Percentiles rank a stretch among this genome's conserved stretches.
Conservation (phyloP, 176 grass and related monocot species). For the Saccharum officinarum region DNA sequence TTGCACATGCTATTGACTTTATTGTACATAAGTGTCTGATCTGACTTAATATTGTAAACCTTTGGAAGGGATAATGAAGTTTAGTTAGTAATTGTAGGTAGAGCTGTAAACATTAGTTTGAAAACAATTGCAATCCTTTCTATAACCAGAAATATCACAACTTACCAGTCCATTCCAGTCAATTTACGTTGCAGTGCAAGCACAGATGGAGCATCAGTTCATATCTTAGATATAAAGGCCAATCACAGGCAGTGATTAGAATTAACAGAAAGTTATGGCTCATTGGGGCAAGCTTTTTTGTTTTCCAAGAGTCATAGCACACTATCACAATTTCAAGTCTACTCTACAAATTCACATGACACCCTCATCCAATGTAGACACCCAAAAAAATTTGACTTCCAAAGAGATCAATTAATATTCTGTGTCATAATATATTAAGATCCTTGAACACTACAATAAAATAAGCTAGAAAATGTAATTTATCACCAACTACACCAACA, state of each 20-base stretch:
- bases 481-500: conserved; percentile 1
- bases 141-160: conserved; percentile 11
- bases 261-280: background rate
- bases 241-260: background rate
- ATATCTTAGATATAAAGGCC: conserved; percentile 5
- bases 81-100: background rate
- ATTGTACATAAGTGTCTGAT: conserved; percentile 13
- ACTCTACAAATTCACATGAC: background rate
- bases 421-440: background rate
- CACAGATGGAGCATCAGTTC: background rate
- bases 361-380: conserved; percentile 2
- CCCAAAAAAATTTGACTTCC: background rate
- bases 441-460: background rate
- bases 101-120: background rate
- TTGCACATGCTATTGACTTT: background rate
- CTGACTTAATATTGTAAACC: background rate
- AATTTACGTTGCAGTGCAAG: background rate
- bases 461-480: background rate
- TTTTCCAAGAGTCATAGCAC: background rate
- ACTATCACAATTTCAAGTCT: background rate
- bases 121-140: conserved; percentile 11
- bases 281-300: background rate
- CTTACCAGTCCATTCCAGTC: background rate
- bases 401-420: background rate
- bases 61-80: background rate